phyloP scores from a whole-genome alignment of 164 flowering plant species.

The Vitis rotundifolia region DNA sequence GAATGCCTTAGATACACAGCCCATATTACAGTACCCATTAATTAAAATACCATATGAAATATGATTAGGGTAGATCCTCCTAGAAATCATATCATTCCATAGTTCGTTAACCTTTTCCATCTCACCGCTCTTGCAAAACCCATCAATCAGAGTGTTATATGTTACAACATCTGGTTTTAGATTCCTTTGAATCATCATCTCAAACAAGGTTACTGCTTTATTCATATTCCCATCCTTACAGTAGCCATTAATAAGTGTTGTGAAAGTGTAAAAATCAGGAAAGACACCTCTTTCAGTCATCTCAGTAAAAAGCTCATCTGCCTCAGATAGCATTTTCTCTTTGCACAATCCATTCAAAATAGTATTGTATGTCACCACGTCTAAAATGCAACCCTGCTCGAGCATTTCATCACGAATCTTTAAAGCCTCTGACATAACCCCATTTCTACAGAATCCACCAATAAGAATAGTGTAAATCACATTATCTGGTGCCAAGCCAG shows the following conservation, averaged over 20 bases:
- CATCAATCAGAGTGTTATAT: slow-evolving; percentile 77
- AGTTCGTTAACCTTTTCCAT: slow-evolving; percentile 65
- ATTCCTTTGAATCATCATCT: slow-evolving; percentile 59
- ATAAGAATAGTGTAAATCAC: slow-evolving; percentile 83
- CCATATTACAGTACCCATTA: slow-evolving; percentile 62
- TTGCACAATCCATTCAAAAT: slow-evolving; percentile 83
- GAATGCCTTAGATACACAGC: slow-evolving; percentile 57
- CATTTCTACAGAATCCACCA: slow-evolving; percentile 67
- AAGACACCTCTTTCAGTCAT: slow-evolving; percentile 69
- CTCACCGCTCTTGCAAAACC: slow-evolving; percentile 74
- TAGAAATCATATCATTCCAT: slow-evolving; percentile 62
- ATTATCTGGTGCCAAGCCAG: slow-evolving; percentile 69
- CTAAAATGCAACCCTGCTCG: slow-evolving; percentile 57
- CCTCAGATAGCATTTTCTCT: slow-evolving; percentile 65
- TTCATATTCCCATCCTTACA: slow-evolving; percentile 61
- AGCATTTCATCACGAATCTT: slow-evolving; percentile 79
- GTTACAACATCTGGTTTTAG: slow-evolving; percentile 76
- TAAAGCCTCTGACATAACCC: slow-evolving; percentile 61
- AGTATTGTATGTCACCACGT: slow-evolving; percentile 79
- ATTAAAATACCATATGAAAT: slow-evolving; percentile 71
- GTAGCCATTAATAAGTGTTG: slow-evolving; percentile 78
- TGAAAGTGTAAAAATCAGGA: slow-evolving; percentile 76
- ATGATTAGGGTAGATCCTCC: slow-evolving; percentile 49
- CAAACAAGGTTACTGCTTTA: slow-evolving; percentile 59
- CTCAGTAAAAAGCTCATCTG: slow-evolving; percentile 65